Conservation (phyloP, 2,329 filamentous ascomycete species). For the Fonsecaea monophora region DNA sequence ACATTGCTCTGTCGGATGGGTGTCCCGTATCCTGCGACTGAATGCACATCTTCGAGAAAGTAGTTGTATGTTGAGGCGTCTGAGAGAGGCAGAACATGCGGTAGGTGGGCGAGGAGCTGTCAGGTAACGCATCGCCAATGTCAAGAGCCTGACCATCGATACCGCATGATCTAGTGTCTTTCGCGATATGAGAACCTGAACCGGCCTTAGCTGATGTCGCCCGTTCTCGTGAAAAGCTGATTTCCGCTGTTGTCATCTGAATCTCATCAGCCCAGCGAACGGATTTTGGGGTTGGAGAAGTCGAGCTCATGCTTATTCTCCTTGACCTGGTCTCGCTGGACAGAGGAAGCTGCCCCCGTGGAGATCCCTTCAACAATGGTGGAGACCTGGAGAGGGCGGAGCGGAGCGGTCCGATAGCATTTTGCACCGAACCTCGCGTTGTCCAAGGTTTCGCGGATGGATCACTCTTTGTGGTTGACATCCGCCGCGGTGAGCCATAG, state of each 20-base stretch:
- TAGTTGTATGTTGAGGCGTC: background rate
- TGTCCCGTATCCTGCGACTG: background rate
- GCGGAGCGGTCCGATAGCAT: conserved; percentile 23
- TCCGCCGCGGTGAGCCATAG: conserved; percentile 15
- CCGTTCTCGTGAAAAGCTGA: conserved; percentile 6
- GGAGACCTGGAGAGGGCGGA: conserved; percentile 33
- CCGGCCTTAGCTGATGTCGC: background rate
- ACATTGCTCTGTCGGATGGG: background rate
- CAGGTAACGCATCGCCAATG: background rate
- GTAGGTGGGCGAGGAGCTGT: background rate
- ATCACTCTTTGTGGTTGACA: background rate
- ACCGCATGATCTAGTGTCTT: conserved; percentile 11
- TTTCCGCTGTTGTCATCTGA: conserved; percentile 22
- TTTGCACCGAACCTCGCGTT: background rate
- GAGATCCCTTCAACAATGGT: conserved; percentile 6
- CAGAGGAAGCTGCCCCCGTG: conserved; percentile 6
- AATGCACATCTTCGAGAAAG: background rate
- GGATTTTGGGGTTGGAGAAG: conserved; percentile 27
- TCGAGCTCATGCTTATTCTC: conserved; percentile 4
- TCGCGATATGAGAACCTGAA: conserved; percentile 8
- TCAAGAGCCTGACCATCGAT: background rate
- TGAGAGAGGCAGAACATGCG: background rate
- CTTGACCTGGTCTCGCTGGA: conserved; percentile 9
- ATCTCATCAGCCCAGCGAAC: conserved; percentile 34
- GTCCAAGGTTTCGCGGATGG: background rate